Evolutionary conservation across 768 basidiomycete species (phyloP).

Genomic region (Kwoniella newhampshirensis): DNA sequence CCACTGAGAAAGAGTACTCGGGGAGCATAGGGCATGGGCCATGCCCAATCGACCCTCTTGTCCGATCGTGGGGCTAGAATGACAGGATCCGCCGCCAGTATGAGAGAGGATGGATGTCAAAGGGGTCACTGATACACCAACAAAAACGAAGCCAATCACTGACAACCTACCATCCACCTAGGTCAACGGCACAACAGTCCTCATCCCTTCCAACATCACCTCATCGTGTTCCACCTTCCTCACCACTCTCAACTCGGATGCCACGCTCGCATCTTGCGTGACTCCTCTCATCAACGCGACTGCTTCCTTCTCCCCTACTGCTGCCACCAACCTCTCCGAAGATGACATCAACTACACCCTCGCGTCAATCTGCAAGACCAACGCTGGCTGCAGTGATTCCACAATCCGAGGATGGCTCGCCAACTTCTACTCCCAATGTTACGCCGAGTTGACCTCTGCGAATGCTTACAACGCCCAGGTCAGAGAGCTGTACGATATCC

Average conservation of each 20-base stretch:
- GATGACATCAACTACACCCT: slow-evolving; percentile 56
- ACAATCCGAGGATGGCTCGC: slow-evolving; percentile 65
- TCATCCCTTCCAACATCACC: slow-evolving; percentile 71
- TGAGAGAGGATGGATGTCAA: no score
- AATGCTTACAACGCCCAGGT: slow-evolving; percentile 57
- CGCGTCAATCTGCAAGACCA: slow-evolving; percentile 60
- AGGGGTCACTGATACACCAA: no score
- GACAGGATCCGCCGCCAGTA: no score
- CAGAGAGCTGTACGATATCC: slow-evolving; percentile 69
- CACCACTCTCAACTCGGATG: slow-evolving; percentile 62
- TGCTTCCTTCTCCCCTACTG: slow-evolving; percentile 57
- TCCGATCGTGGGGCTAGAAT: no score
- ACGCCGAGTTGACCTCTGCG: slow-evolving; percentile 63
- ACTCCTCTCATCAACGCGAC: slow-evolving; percentile 59
- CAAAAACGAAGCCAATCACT: no score
- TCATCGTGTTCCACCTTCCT: slow-evolving; percentile 61
- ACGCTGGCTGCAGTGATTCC: slow-evolving; percentile 54
- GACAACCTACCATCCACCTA: neutral
- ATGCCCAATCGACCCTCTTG: no score
- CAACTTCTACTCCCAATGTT: slow-evolving; percentile 70
- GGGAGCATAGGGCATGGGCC: no score
- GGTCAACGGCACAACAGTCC: slow-evolving; percentile 49
- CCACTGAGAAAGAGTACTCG: no score
- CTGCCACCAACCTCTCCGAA: slow-evolving; percentile 54
- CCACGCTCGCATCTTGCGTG: slow-evolving; percentile 57